Percentiles rank a stretch among this genome's conserved stretches.
phyloP scores from a whole-genome alignment of 768 basidiomycete genomes.

The Melanogaster broomeanus region DNA sequence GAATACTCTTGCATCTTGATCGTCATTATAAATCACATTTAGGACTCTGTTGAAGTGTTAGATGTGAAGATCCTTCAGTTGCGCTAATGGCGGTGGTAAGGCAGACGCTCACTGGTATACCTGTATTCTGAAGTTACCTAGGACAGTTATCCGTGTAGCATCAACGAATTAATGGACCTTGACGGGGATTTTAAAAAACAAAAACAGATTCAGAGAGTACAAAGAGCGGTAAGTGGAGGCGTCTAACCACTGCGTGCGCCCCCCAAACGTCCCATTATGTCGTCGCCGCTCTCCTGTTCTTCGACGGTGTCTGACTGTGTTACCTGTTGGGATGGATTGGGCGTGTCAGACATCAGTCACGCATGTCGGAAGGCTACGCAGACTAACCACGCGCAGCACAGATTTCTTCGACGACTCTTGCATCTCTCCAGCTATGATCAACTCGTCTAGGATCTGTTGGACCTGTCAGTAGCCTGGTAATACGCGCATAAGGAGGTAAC shows the following conservation, averaged over 20 bases:
- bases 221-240: conserved; percentile 1
- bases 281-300: conserved; percentile 84
- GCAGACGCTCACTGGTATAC: neutral
- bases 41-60: neutral
- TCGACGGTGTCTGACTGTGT: conserved; percentile 84
- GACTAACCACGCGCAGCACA: conserved; percentile 58
- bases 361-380: neutral
- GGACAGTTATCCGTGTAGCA: neutral
- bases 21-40: neutral
- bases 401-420: conserved; percentile 87
- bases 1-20: neutral
- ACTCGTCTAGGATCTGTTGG: conserved; percentile 81
- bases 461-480: neutral
- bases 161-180: conserved; percentile 34
- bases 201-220: conserved; percentile 11
- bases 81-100: too few relatives aligned
- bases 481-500: conserved; percentile 15
- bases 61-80: neutral
- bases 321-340: conserved; percentile 48
- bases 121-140: neutral
- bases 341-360: conserved; percentile 9
- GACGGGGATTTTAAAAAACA: too few relatives aligned
- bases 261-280: conserved; percentile 74
- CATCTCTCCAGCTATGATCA: conserved; percentile 91
- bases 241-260: conserved; percentile 65